phyloP scores from a whole-genome alignment of 208 protist genomes.

The Tritrichomonas foetus region DNA sequence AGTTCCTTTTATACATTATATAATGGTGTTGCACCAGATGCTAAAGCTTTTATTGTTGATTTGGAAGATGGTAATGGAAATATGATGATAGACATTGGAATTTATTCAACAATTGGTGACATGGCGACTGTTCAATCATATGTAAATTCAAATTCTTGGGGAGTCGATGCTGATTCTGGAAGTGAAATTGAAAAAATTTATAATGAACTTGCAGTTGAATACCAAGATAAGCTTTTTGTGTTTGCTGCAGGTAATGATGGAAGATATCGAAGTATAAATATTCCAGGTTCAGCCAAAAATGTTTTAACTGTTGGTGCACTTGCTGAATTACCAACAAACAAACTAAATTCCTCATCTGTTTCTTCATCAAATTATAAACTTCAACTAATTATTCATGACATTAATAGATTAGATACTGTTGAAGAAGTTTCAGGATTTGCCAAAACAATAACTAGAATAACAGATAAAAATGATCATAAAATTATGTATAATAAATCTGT shows the following conservation, averaged over 20 bases:
- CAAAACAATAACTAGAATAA: no score
- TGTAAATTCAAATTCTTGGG: background rate
- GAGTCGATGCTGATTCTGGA: background rate
- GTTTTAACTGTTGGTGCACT: conserved; percentile 1
- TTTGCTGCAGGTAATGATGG: background rate
- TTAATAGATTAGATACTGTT: no score
- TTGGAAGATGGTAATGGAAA: background rate
- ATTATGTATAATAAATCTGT: no score
- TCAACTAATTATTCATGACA: no score
- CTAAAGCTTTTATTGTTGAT: background rate
- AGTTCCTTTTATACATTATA: background rate
- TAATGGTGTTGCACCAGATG: background rate
- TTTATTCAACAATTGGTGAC: background rate
- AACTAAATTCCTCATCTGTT: no score
- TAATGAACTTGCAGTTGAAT: background rate
- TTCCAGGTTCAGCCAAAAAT: background rate
- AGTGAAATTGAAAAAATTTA: background rate
- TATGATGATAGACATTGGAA: background rate
- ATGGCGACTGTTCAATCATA: background rate
- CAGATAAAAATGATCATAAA: no score
- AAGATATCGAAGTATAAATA: background rate
- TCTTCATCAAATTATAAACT: no score
- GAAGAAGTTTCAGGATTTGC: no score
- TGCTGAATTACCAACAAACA: no score
- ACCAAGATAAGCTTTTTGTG: background rate